Base-by-base conservation (phyloP, 2,329 filamentous ascomycete species). In the Apiospora pterosperma region DNA sequence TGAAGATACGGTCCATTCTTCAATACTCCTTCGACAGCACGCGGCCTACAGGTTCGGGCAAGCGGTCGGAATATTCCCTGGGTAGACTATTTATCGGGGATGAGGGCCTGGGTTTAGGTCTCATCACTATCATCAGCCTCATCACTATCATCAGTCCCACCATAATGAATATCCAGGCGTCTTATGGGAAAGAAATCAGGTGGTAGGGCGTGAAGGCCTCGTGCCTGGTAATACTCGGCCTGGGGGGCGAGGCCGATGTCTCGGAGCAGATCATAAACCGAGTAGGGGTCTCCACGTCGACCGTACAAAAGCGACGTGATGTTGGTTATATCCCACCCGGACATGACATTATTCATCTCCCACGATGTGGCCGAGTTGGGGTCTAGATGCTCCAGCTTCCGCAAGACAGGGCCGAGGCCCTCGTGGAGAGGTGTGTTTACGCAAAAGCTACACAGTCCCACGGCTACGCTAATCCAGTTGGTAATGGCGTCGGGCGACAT, bases 261-360 rank as follows among this genome's bases (percentile, higher is more conserved):
- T 31, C 60, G 25, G 1, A 65, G n/a, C 12, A 65, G 59, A 19
- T 65, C 59, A 48, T 65, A 65, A 16, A 65, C 60, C 10, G 63
- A 62, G 48, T 65, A 62, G n/a, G 21, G 12, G 4, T 42, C 38
- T 8, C 38, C 62, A 12, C 4, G 28, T 5, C 12, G 31, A 14
- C 36, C 36, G 23, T 38, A 31, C 23, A 44, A 31, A 21, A 62
- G 28, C 12, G 14, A 23, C 6, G 42, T 21, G 14, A 48, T 25
- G 38, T 28, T 61, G 31, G 59, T 62, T 19, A 61, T 38, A 31
- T 52, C 39, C 23, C 14, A 14, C 14, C 6, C 12, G n/a, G 21
- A 12, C 5, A n/a, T 19, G 8, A 36, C n/a, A 5, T 5, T 23
- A 38, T 60, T 48, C 48, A 42, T 42, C 19, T 7, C 3, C 16